Percentiles rank a stretch among this genome's conserved stretches.
phyloP scores from a whole-genome alignment of 441 rosid genomes.

The Geranium incanum region DNA sequence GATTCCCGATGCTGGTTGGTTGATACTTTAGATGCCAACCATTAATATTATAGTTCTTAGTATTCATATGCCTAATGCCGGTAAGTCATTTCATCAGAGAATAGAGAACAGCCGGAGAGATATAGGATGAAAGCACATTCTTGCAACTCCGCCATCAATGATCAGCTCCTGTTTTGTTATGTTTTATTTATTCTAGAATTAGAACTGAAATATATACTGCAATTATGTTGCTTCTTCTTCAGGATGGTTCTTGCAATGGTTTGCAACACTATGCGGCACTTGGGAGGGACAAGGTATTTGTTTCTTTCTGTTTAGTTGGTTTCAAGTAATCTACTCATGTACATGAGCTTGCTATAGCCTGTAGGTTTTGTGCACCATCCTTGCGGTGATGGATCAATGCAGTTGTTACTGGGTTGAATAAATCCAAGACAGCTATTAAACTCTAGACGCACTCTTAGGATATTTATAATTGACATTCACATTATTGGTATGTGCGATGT shows the following conservation, averaged over 20 bases:
- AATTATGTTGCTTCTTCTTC: slow-evolving; percentile 12
- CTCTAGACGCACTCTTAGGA: neutral
- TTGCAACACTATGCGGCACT: slow-evolving; percentile 98
- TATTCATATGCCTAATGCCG: neutral
- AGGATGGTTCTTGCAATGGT: slow-evolving; percentile 99
- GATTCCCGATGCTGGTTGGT: no score
- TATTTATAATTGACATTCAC: neutral
- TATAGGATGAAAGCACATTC: slow-evolving; percentile 1
- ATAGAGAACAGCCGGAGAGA: neutral
- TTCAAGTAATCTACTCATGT: neutral
- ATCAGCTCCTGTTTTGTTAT: neutral
- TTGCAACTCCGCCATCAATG: neutral
- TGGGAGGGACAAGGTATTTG: slow-evolving; percentile 87
- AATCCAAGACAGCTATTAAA: neutral
- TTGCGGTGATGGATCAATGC: neutral
- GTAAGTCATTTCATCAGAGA: neutral
- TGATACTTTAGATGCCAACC: no score
- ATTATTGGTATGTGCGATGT: neutral
- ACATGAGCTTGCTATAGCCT: neutral
- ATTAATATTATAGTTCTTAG: neutral
- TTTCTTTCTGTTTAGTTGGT: neutral
- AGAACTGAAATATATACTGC: slow-evolving; percentile 8
- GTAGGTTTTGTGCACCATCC: neutral
- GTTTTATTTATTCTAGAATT: slow-evolving; percentile 6
- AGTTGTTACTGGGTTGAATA: neutral